Conservation (phyloP, 805 yeast species). For the Cyberlindnera mrakii region DNA sequence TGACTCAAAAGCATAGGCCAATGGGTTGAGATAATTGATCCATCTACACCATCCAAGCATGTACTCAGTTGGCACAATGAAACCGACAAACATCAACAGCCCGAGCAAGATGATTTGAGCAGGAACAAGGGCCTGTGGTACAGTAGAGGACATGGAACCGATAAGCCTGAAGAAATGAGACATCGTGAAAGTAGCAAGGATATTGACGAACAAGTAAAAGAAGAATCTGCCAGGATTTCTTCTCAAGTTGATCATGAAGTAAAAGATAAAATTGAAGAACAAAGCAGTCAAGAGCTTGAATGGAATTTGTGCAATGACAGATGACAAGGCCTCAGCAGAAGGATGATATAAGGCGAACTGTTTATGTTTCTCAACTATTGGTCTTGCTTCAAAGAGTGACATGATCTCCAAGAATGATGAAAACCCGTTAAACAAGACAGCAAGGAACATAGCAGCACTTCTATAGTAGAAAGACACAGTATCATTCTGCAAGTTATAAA, state of each 20-base stretch:
- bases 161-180: slow-evolving; percentile 50
- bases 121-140: slow-evolving; percentile 54
- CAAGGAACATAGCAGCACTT: slow-evolving; percentile 63
- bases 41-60: slow-evolving; percentile 64
- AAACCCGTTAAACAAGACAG: slow-evolving; percentile 57
- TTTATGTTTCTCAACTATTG: slow-evolving; percentile 56
- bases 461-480: slow-evolving; percentile 49
- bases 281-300: slow-evolving; percentile 37
- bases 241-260: slow-evolving; percentile 50
- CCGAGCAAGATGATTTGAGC: slow-evolving; percentile 44
- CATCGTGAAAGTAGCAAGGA: slow-evolving; percentile 43
- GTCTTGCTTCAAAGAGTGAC: slow-evolving; percentile 31
- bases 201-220: slow-evolving; percentile 39
- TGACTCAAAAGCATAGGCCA: slow-evolving; percentile 53
- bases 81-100: slow-evolving; percentile 50
- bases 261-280: slow-evolving; percentile 41
- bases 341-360: slow-evolving; percentile 55
- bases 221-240: slow-evolving; percentile 51
- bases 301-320: slow-evolving; percentile 55
- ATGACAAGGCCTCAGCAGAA: slow-evolving; percentile 58
- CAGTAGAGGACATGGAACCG: slow-evolving; percentile 42
- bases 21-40: slow-evolving; percentile 56
- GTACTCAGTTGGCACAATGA: slow-evolving; percentile 48
- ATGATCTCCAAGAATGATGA: slow-evolving; percentile 54
- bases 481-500: slow-evolving; percentile 39